Evolutionary conservation across 768 basidiomycete species (phyloP), one percentile per base, ranked within the genome.

Genomic region (Collybia nuda): DNA sequence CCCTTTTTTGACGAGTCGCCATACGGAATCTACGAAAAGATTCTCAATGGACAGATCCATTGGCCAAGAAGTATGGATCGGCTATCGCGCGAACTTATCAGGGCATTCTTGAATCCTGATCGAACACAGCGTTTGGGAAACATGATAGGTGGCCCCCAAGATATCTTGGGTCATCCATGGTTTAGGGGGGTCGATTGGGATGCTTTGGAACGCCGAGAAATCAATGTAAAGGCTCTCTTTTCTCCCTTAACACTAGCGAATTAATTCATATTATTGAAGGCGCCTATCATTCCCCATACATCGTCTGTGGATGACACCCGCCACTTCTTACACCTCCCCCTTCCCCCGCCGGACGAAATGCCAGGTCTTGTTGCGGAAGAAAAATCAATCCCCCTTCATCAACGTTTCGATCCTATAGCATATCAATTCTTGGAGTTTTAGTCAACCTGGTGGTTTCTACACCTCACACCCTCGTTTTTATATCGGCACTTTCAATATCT

Each of bases 1-100:
- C 97, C 97, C 18, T 99, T 98, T 78, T 98, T 93, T 68, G 94
- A 98, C 64, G 92, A 97, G 67, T 92, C 93, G n/a, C 88, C 95
- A 0, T 90, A 96, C 67, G 95, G 93, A 40, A 98, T 98, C 69
- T 98, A 98, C 67, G 96, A 99, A 73, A 96, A 95, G 73, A 98
- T 99, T 56, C 74, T 99, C 36, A 82, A 80, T 50, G 91, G 91
- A 23, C 81, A 86, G 53, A 87, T 97, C 41, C 82, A 90, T 56
- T 98, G 93, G 86, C 96, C 96, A n/a, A 79, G 78, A 50, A 85
- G 82, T 54, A 86, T 98, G 75, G 95, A 98, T 63, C 82, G 84
- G 17, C 81, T 94, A 23, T 96, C 95, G 39, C 86, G 86, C 57
- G 90, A 93, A 57, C 78, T 99, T 48, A 88, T 99, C 64, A 80